These are phyloP conservation scores for Pestalotiopsis sp. DNA, from an alignment of 2,329 filamentous ascomycete genomes.

Conservation along the genomic window DNA sequence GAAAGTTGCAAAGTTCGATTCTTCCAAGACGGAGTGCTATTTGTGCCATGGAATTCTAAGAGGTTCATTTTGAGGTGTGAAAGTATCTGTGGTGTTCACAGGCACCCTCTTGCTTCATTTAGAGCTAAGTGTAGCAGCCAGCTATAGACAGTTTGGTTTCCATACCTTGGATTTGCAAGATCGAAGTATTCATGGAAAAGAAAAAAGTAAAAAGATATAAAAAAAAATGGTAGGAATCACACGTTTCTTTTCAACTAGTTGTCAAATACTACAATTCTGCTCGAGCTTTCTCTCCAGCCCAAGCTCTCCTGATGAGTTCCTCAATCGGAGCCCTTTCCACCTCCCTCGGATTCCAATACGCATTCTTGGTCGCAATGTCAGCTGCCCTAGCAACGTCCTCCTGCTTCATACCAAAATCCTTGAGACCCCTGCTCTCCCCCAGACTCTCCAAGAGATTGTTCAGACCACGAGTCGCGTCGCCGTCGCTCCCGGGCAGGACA, in stretches of 20 bases:
- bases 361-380: conserved; percentile 58
- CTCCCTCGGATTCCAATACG: conserved; percentile 60
- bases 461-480: conserved; percentile 58
- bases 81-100: no score
- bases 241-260: background rate
- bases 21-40: no score
- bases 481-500: conserved; percentile 56
- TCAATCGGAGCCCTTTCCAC: conserved; percentile 53
- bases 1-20: no score
- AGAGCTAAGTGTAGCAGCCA: no score
- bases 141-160: no score
- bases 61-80: no score
- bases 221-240: background rate
- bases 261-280: conserved; percentile 20
- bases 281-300: conserved; percentile 58
- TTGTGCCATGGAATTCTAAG: no score
- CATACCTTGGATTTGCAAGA: no score
- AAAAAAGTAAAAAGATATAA: no score
- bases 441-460: conserved; percentile 57
- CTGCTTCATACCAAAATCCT: conserved; percentile 60
- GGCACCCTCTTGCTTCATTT: no score
- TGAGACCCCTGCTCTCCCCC: conserved; percentile 52
- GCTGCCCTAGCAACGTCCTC: conserved; percentile 61
- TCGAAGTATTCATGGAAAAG: no score
- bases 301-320: conserved; percentile 61